Evolutionary conservation across 352 stramenopile genomes (phyloP).

Genomic region (Aphanomyces cochlioides): DNA sequence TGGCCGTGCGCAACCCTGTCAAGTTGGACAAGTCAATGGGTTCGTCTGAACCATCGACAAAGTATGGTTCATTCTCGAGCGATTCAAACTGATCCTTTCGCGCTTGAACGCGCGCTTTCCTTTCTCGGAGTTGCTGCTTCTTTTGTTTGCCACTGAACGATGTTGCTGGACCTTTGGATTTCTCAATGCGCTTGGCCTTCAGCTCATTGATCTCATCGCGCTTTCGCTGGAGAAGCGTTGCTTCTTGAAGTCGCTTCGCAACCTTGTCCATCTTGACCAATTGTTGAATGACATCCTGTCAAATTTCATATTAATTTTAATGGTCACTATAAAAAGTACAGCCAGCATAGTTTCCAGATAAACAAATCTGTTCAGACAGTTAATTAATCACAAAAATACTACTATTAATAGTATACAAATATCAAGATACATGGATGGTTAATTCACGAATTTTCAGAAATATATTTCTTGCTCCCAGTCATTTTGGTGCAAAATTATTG

Average conservation of each 20-base stretch:
- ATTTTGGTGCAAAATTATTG: background rate
- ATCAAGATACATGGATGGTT: background rate
- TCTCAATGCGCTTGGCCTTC: conserved; percentile 79
- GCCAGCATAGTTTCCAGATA: too few relatives aligned
- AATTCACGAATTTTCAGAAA: too few relatives aligned
- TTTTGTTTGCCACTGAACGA: conserved; percentile 86
- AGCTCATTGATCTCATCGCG: conserved; percentile 69
- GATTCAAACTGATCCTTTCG: conserved; percentile 57
- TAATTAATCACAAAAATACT: too few relatives aligned
- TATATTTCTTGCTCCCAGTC: too few relatives aligned
- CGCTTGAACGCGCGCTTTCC: conserved; percentile 69
- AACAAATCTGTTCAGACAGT: too few relatives aligned
- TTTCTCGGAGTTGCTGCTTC: conserved; percentile 74
- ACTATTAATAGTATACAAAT: too few relatives aligned
- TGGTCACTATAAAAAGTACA: too few relatives aligned
- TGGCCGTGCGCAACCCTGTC: conserved; percentile 22
- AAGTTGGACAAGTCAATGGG: conserved; percentile 38
- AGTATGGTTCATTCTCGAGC: conserved; percentile 37
- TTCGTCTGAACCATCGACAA: conserved; percentile 33
- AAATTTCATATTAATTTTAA: background rate
- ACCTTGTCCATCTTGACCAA: conserved; percentile 19
- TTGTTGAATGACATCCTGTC: background rate
- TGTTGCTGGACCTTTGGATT: conserved; percentile 40
- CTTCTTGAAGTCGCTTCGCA: conserved; percentile 45
- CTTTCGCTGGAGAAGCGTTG: conserved; percentile 60